Conservation (phyloP, 2,329 filamentous ascomycete species). For the Cladophialophora carrionii region DNA sequence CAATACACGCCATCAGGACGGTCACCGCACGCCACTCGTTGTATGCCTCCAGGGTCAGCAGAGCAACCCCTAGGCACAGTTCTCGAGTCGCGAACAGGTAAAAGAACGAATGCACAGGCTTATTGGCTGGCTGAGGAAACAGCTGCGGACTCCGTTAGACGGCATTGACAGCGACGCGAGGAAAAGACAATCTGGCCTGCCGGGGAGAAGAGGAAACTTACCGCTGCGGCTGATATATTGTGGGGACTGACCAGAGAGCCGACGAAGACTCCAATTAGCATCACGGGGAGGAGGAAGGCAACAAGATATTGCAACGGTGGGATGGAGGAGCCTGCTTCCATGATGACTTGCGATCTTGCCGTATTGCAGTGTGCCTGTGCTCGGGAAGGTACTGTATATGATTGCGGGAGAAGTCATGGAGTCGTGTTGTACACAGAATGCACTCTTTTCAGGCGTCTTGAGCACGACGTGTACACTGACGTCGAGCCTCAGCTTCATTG, state of each 20-base stretch:
- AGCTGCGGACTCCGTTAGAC: neutral
- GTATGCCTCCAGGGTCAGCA: conserved; percentile 13
- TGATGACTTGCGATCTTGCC: neutral
- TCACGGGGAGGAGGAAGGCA: conserved; percentile 10
- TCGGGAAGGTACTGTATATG: neutral
- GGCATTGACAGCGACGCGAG: neutral
- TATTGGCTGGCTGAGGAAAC: conserved; percentile 15
- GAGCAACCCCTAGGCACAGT: conserved; percentile 14
- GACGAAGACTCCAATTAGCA: conserved; percentile 19
- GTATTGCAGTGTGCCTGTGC: neutral
- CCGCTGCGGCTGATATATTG: conserved; percentile 6
- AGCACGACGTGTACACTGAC: no score
- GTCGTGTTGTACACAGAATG: no score
- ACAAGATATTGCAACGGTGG: conserved; percentile 16
- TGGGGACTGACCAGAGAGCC: conserved; percentile 8
- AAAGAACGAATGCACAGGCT: conserved; percentile 6
- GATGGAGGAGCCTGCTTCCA: conserved; percentile 2
- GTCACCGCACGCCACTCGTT: conserved; percentile 18
- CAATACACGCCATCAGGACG: conserved; percentile 14
- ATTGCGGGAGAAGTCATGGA: no score
- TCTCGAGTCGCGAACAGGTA: conserved; percentile 23
- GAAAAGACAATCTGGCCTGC: neutral
- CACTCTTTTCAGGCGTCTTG: no score
- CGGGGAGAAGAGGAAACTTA: neutral
- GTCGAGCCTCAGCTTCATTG: no score